A percentile compares a stretch with the other conserved stretches of the same genome.
Evolutionary conservation across 1,139 yeast species (phyloP).

Genomic region (Geotrichum siamense): DNA sequence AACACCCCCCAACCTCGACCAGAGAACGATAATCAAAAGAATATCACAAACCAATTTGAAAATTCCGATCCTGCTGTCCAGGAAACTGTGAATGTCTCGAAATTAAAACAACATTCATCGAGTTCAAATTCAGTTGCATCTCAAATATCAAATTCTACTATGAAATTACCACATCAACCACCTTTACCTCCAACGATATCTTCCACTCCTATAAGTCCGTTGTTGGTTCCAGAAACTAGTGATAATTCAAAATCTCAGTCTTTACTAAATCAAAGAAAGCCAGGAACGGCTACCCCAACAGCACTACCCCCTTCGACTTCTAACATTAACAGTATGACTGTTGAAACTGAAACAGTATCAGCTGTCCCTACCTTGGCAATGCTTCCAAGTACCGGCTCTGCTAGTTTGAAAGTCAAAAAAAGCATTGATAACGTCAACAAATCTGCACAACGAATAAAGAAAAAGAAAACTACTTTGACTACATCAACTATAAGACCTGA

Average conservation of each 20-base stretch:
- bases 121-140: neutral
- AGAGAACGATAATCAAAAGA: too few species aligned
- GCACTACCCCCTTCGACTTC: neutral
- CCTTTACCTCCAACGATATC: neutral
- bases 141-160: neutral
- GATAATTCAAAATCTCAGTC: neutral
- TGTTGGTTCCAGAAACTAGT: neutral
- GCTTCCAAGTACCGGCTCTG: conserved; percentile 22
- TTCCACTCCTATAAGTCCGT: conserved; percentile 1
- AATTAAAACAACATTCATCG: neutral
- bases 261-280: neutral
- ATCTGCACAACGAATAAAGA: conserved; percentile 20
- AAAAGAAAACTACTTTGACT: conserved; percentile 22
- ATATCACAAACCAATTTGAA: too few species aligned
- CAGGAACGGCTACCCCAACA: neutral
- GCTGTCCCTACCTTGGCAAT: conserved; percentile 35
- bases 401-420: conserved; percentile 28
- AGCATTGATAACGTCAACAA: conserved; percentile 31
- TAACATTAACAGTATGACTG: conserved; percentile 33
- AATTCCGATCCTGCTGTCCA: too few species aligned
- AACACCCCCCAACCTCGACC: too few species aligned
- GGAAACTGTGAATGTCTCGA: too few species aligned
- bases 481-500: conserved; percentile 2
- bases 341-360: conserved; percentile 40
- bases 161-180: neutral